Percentiles rank a stretch among this genome's conserved stretches.
Evolutionary conservation across 257 asterid species (phyloP).

Genomic region (Striga asiatica): DNA sequence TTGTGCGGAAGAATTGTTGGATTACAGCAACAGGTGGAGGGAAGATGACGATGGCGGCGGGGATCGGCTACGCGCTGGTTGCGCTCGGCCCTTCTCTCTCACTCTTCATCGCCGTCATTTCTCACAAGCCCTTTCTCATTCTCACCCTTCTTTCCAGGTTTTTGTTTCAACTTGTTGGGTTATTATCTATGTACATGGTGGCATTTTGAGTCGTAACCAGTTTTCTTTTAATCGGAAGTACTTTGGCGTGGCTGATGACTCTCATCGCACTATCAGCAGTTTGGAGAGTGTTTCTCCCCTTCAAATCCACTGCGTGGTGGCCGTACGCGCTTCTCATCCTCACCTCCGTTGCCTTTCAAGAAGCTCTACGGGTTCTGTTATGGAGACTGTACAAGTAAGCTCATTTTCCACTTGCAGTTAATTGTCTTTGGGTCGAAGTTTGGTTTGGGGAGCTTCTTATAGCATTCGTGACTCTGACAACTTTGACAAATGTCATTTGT

Average conservation of each 20-base stretch:
- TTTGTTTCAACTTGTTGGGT: neutral
- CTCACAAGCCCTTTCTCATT: conserved; percentile 74
- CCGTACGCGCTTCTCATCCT: conserved; percentile 49
- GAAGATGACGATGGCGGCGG: conserved; percentile 83
- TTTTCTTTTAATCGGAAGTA: conserved; percentile 29
- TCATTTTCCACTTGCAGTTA: neutral
- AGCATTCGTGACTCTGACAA: no score
- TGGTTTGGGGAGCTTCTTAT: no score
- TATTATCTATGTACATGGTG: neutral
- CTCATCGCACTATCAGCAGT: conserved; percentile 69
- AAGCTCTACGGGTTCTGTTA: conserved; percentile 57
- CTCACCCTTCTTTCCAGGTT: conserved; percentile 87
- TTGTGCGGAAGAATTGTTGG: no score
- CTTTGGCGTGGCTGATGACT: conserved; percentile 83
- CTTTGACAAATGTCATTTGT: no score
- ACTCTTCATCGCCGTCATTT: conserved; percentile 62
- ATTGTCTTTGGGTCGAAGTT: neutral
- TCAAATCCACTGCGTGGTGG: conserved; percentile 47
- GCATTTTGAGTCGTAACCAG: conserved; percentile 9
- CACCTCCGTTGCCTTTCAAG: conserved; percentile 75
- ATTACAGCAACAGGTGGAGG: no score
- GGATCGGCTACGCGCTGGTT: conserved; percentile 64
- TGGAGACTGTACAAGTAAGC: conserved; percentile 74
- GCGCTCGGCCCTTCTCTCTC: conserved; percentile 85
- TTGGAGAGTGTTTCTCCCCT: conserved; percentile 88